A percentile compares a stretch with the other conserved stretches of the same genome.
Evolutionary conservation across 2,329 filamentous ascomycete genomes (phyloP).

Genomic region (Sporothrix pseudoabietina): DNA sequence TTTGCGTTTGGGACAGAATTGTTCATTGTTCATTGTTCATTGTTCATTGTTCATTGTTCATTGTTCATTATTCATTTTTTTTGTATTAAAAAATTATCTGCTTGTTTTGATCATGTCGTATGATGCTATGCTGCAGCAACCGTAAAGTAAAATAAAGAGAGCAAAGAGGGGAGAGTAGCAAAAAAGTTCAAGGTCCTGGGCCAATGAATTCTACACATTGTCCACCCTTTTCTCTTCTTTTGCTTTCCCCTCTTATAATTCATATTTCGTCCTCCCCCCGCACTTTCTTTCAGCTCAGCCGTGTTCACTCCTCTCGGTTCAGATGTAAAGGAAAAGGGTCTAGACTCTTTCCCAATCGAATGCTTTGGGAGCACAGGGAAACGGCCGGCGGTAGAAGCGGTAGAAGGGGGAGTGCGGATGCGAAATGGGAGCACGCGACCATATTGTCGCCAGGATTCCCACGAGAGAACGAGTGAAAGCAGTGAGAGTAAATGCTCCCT

Average conservation of each 20-base stretch:
- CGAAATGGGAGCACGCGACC: conserved; percentile 13
- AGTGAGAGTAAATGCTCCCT: neutral
- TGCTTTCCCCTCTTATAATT: conserved; percentile 9
- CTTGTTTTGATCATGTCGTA: neutral
- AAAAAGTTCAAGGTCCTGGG: neutral
- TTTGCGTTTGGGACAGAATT: neutral
- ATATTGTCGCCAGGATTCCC: neutral
- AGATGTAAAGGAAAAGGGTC: neutral
- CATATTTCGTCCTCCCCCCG: neutral
- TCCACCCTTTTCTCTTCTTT: neutral
- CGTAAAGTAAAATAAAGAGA: neutral
- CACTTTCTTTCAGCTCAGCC: neutral
- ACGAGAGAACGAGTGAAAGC: neutral
- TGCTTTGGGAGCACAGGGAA: neutral
- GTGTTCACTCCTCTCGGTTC: neutral
- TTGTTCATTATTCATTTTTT: neutral
- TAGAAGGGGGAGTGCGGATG: neutral
- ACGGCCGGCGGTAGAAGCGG: neutral
- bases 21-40: neutral
- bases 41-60: neutral
- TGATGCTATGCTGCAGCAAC: neutral
- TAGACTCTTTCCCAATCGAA: neutral
- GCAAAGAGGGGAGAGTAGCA: neutral
- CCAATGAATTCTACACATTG: neutral
- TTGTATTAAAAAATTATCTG: neutral